These are phyloP conservation scores for Microstegium vimineum DNA, from an alignment of 176 grass and related monocot species.

Conservation along the genomic window DNA sequence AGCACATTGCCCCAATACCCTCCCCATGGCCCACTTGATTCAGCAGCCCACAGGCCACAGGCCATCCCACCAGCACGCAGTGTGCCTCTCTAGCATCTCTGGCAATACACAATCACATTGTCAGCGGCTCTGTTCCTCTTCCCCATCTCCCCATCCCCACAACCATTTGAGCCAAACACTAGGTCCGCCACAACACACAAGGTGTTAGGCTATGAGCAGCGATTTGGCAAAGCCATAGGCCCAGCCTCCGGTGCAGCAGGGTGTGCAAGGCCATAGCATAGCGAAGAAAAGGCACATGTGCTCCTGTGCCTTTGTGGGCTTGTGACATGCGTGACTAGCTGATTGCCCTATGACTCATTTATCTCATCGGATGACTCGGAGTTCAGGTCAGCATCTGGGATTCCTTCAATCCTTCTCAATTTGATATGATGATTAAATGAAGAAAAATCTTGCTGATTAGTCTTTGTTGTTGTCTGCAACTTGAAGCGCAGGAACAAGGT, in stretches of 20 bases:
- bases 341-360: not conserved
- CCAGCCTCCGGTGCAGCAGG: not conserved
- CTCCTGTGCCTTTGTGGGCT: no score
- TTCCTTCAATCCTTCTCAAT: not conserved
- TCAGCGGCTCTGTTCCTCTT: not conserved
- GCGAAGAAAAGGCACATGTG: no score
- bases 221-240: not conserved
- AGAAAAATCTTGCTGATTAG: not conserved
- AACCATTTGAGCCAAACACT: not conserved
- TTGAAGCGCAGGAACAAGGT: not conserved
- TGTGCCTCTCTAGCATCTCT: not conserved
- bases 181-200: not conserved
- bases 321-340: not conserved
- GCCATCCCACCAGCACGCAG: not conserved
- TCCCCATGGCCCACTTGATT: not conserved
- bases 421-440: not conserved
- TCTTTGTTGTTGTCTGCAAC: not conserved
- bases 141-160: not conserved
- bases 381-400: not conserved
- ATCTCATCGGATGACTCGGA: not conserved
- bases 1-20: not conserved
- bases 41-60: not conserved
- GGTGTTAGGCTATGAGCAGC: not conserved
- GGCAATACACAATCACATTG: not conserved
- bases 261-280: accelerated